Percentiles rank a stretch among this genome's conserved stretches.
Evolutionary conservation across 345 rosid genomes (phyloP).

Genomic region (Pugionium cornutum): DNA sequence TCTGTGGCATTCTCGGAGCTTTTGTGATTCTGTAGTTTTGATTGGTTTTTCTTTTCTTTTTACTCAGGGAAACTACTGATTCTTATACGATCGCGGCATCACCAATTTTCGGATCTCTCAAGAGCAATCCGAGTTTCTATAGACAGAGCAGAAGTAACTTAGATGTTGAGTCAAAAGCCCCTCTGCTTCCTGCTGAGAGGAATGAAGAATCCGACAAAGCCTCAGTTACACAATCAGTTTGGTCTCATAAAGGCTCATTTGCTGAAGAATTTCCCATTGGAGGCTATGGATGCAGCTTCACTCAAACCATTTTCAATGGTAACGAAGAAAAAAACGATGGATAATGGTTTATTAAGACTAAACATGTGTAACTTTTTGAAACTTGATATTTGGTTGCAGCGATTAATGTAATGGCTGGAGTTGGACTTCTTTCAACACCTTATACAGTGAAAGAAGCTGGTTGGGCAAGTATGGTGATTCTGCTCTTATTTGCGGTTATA

Average conservation of each 20-base stretch:
- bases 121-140: constrained; percentile 42
- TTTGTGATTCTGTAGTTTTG: background rate
- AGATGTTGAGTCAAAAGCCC: constrained; percentile 51
- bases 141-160: constrained; percentile 48
- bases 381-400: constrained; percentile 44
- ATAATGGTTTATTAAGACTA: background rate
- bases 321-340: background rate
- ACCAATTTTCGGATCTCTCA: constrained; percentile 59
- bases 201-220: constrained; percentile 48
- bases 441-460: constrained; percentile 73
- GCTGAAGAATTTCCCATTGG: constrained; percentile 63
- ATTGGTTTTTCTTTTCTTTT: constrained; percentile 1
- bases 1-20: background rate
- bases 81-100: constrained; percentile 75
- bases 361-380: background rate
- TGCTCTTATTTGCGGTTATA: constrained; percentile 53
- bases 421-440: constrained; percentile 90
- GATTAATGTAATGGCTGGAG: constrained; percentile 86
- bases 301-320: constrained; percentile 89
- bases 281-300: constrained; percentile 72
- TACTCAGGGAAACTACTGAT: constrained; percentile 68
- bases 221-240: constrained; percentile 56
- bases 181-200: constrained; percentile 61
- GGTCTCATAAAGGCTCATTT: constrained; percentile 65
- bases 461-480: constrained; percentile 71